Base-by-base conservation (phyloP, 768 basidiomycete species). In the Amyloporia xantha region DNA sequence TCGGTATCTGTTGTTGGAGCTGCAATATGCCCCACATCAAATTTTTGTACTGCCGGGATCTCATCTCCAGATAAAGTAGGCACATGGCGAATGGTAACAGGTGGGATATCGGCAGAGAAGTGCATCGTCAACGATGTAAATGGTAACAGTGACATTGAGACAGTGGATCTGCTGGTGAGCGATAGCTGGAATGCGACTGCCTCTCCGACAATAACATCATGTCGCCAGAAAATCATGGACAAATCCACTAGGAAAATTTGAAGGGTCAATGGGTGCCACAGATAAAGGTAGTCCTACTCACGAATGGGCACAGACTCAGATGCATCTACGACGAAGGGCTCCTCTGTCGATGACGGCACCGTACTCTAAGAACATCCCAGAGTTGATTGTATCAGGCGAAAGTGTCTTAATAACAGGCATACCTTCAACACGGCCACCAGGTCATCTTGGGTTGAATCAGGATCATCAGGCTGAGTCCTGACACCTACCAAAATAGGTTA, bases 361-460 rank as follows among this genome's bases (percentile, higher is more conserved):
- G 86, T 84, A 48, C 80, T 88, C 89, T 93, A 57, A 15, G 42
- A 27, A 39, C 23, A 42, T 33, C 20, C 19, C 26, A 10, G 28
- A 19, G 11, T 20, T n/a, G n/a, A n/a, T n/a, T n/a, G n/a, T n/a
- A n/a, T n/a, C n/a, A n/a, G n/a, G n/a, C n/a, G n/a, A n/a, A n/a
- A n/a, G n/a, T n/a, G n/a, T n/a, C n/a, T n/a, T n/a, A n/a, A 25
- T 24, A 20, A 28, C 19, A 35, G 11, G 41, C 19, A 55, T 67
- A 90, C 91, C 76, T 79, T 75, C 23, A 94, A 66, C 13, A 92
- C 74, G 3, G 78, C 78, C n/a, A 85, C 40, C 27, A 95, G 58
- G 63, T 91, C 87, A 23, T 86, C 82, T 56, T 86, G 78, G 21
- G 87, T 56, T 11, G 70, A 65, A 33, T 64, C 70, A 0, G 71